phyloP scores from a whole-genome alignment of 2,329 filamentous ascomycete species.

The Bipolaris oryzae region DNA sequence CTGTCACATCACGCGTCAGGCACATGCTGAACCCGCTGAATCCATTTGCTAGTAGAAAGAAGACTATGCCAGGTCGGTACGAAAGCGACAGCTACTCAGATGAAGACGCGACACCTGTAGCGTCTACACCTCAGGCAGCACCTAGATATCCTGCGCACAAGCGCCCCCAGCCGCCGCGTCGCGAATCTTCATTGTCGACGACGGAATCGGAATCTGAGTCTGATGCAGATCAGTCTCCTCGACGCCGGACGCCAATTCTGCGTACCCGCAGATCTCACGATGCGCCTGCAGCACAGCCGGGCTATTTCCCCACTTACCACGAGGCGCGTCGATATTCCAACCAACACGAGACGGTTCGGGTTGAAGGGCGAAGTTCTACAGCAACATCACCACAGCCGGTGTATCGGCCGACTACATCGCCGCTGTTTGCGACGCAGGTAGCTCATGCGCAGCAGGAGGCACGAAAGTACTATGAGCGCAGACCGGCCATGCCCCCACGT shows the following conservation, averaged over 20 bases:
- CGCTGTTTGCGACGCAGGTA: slow-evolving; percentile 56
- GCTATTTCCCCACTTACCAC: slow-evolving; percentile 48
- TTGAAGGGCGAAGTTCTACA: slow-evolving; percentile 23
- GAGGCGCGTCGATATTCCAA: slow-evolving; percentile 38
- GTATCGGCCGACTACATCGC: slow-evolving; percentile 54
- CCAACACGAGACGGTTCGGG: slow-evolving; percentile 23
- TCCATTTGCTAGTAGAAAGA: slow-evolving; percentile 24
- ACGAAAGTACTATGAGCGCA: slow-evolving; percentile 39
- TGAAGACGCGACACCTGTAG: slow-evolving; percentile 39
- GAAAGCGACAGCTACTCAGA: slow-evolving; percentile 40
- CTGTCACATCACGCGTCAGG: slow-evolving; percentile 39
- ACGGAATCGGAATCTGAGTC: slow-evolving; percentile 43
- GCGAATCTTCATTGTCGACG: slow-evolving; percentile 43
- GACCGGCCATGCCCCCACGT: slow-evolving; percentile 36
- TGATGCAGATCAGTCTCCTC: slow-evolving; percentile 27
- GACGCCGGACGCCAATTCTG: slow-evolving; percentile 39
- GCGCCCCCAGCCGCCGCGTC: slow-evolving; percentile 39
- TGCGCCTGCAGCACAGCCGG: slow-evolving; percentile 46
- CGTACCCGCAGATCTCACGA: slow-evolving; percentile 53
- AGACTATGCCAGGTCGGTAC: slow-evolving; percentile 34
- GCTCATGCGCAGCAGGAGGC: slow-evolving; percentile 43
- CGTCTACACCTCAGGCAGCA: slow-evolving; percentile 25
- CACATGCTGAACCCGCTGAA: slow-evolving; percentile 47
- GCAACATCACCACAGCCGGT: slow-evolving; percentile 34
- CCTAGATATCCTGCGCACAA: slow-evolving; percentile 36